These are phyloP conservation scores for Sporobolomyces roseus DNA, from an alignment of 768 basidiomycete genomes.

Conservation along the genomic window DNA sequence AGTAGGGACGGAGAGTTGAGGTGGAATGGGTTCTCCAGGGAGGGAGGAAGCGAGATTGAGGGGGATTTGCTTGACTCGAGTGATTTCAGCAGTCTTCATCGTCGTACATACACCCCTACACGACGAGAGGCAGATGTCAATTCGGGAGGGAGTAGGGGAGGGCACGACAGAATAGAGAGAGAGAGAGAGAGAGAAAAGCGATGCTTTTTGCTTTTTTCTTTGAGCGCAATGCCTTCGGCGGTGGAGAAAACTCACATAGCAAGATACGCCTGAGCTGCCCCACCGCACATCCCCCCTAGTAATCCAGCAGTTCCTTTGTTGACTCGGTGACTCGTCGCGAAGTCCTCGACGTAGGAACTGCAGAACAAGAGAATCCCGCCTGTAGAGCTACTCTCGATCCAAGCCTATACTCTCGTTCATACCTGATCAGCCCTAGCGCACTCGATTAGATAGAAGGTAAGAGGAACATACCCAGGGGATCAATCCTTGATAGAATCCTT, in stretches of 20 bases:
- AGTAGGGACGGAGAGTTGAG: constrained; percentile 66
- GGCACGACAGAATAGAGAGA: too few species aligned
- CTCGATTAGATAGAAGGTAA: neutral
- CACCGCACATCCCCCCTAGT: constrained; percentile 93
- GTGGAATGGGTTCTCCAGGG: constrained; percentile 49
- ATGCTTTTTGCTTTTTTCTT: too few species aligned
- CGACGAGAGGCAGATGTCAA: neutral
- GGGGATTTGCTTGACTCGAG: constrained; percentile 73
- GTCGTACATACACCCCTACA: constrained; percentile 72
- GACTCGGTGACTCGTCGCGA: constrained; percentile 59
- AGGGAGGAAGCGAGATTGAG: neutral
- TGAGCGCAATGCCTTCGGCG: too few species aligned
- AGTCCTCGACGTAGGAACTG: constrained; percentile 77
- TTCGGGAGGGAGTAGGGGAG: too few species aligned
- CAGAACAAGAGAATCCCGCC: constrained; percentile 93
- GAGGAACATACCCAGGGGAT: constrained; percentile 69
- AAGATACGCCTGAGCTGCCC: constrained; percentile 93
- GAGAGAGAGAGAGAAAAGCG: too few species aligned
- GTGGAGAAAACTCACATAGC: constrained; percentile 74
- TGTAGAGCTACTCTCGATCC: constrained; percentile 98
- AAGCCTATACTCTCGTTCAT: constrained; percentile 55
- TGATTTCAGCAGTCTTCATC: constrained; percentile 98
- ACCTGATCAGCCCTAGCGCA: neutral
- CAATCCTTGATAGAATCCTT: constrained; percentile 92
- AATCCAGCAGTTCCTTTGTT: constrained; percentile 78